Base-by-base conservation (phyloP, 202 grass and related monocot genomes). In the Setaria viridis region DNA sequence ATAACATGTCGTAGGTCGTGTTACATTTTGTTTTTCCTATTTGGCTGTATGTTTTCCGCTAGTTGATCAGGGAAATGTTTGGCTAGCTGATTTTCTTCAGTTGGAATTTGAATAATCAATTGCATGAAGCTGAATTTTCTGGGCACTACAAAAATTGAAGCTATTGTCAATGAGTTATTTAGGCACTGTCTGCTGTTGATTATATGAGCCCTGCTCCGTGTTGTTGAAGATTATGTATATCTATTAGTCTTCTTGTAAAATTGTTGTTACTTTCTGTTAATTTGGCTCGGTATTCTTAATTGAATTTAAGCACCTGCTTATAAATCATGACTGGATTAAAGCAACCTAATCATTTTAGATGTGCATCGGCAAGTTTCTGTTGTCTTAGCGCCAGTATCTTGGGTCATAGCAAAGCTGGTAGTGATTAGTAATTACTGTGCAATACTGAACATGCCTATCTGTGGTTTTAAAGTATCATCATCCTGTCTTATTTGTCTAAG, bases 121-220 rank as follows among this genome's bases (percentile, higher is more conserved):
- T 34, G 21, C 4, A 15, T 60, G 34, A 62, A 69, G 10, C 19
- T 64, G 70, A 77, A 70, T 59, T 81, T 48, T 49, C 55, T 42
- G 32, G 7, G 5, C 5, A 21, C 63, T 70, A 11, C 5, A 13
- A 82, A 82, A 60, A 16, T 51, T 39, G 64, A 10, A 39, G 69
- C 54, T 62, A 34, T 14, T 70, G 57, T 69, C 66, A 47, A 15
- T 76, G 35, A 64, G 20, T 10, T 49, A 35, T 79, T 83, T 43
- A 46, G 47, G 75, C 25, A 12, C 3, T 34, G 67, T 82, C 10
- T 67, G 57, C 20, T 73, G 12, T 78, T 81, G 43, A 86, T 82
- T 78, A 14, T 65, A 67, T 32, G 4, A 64, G 15, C 15, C 45
- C 11, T 63, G 25, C 7, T 25, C 50, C 39, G 32, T 60, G 6